Base-by-base conservation (phyloP, 495 filamentous ascomycete genomes). In the Tuber magnatum region DNA sequence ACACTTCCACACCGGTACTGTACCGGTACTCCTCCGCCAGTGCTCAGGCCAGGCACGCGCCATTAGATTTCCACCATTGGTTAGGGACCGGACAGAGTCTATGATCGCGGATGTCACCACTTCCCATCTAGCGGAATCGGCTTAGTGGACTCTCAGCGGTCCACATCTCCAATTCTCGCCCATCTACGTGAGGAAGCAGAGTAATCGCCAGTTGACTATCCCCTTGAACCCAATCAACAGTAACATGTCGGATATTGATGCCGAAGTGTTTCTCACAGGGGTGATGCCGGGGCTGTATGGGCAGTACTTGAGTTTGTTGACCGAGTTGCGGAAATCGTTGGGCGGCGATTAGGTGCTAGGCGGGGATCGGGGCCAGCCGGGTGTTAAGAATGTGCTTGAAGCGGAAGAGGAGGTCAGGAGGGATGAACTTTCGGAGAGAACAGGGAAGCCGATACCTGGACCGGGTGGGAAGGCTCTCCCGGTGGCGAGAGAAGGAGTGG, bases 321-420 rank as follows among this genome's bases (percentile, higher is more conserved):
- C 92, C 0, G 95, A 99, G 85, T 86, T 93, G 22, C 90, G 95
- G 46, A 88, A 72, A 18, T 48, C 18, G 88, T 86, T n/a, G 77
- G 71, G 6, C 38, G 43, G 6, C 78, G 80, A 70, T 81, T 82
- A 6, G 88, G 88, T 8, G 91, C 93, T 7, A 88, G 24, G 89
- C 94, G 90, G 48, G 95, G 94, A 38, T 94, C 93, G 12, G 93
- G 91, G 22, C 3, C 97, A 93, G 92, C 87, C 93, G 80, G 90
- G 94, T 75, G 82, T 97, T 38, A 77, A n/a, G n/a, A n/a, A n/a
- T n/a, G n/a, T n/a, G n/a, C n/a, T 97, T 44, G 86, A 89, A 74
- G 92, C 93, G 1, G 93, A 97, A 81, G 95, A 91, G 88, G 88
- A 91, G 38, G 73, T 88, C 0, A 88, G 93, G 79, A 84, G 83